Base-by-base conservation (phyloP, 2,329 filamentous ascomycete species). In the Zymoseptoria pseudotritici region DNA sequence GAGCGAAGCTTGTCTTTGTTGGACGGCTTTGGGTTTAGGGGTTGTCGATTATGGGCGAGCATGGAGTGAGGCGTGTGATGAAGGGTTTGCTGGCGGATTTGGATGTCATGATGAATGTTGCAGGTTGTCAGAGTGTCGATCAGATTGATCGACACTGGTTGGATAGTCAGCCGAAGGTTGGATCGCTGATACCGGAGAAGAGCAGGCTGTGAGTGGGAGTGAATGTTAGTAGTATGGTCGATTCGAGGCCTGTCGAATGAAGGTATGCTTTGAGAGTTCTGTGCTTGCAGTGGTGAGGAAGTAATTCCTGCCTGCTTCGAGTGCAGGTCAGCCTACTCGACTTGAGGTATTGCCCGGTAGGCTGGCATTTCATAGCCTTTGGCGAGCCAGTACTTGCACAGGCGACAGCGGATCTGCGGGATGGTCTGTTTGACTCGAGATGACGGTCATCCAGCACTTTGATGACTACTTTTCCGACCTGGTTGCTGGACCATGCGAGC, bases 1-100 rank as follows among this genome's bases (percentile, higher is more conserved):
- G 84, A 2, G 84, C 84, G 0, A 82, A 82, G 64, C 85, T 85
- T 63, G 83, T 86, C 29, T 84, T 86, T 59, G 75, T 87, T 0
- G 84, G 85, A 0, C 70, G 85, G 4, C 76, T 86, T 2, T 86
- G 82, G 78, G 76, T 87, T 21, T 87, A 80, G 78, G 83, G 80
- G 0, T 68, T 87, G 9, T 78, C 78, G 50, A 84, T 85, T 58
- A 82, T 81, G 71, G 84, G 84, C 10, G 83, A 86, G 69, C 73
- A 80, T 29, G 84, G 84, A 1, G 83, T 86, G 1, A 72, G 81
- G 0, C 84, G 86, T 72, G 82, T 86, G 7, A 80, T 86, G 77
- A 83, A 82, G 72, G 76, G 77, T n/a, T 69, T 87, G 24, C 70
- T 87, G 55, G 83, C 82, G 0, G 84, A 87, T 58, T 78, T 86